Evolutionary conservation across 2,329 filamentous ascomycete genomes (phyloP).

Genomic region (Westerdykella ornata): DNA sequence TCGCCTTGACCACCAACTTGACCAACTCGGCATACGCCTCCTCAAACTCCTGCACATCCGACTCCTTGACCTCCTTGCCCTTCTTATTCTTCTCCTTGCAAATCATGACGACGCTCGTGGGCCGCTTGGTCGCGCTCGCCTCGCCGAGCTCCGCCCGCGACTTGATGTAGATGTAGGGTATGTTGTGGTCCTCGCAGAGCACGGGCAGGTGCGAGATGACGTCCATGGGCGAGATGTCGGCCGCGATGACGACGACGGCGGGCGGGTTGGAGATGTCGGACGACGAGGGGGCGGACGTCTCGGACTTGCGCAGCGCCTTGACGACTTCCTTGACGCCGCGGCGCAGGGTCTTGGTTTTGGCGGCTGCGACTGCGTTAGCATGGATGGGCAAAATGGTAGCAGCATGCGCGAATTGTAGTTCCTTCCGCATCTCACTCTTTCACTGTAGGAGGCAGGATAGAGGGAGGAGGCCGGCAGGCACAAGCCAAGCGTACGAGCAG

Average conservation of each 20-base stretch:
- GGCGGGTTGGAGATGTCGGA: slow-evolving; percentile 51
- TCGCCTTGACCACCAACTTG: slow-evolving; percentile 55
- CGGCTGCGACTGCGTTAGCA: slow-evolving; percentile 53
- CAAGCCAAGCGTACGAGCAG: no score
- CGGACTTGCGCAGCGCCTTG: slow-evolving; percentile 92
- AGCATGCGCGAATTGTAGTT: no score
- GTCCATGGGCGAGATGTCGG: slow-evolving; percentile 96
- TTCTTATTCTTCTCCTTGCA: slow-evolving; percentile 48
- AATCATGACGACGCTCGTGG: slow-evolving; percentile 92
- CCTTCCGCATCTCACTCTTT: no score
- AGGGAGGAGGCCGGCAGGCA: no score
- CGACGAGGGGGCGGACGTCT: slow-evolving; percentile 58
- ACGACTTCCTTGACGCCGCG: slow-evolving; percentile 98
- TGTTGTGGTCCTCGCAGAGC: slow-evolving; percentile 95
- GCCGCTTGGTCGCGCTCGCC: slow-evolving; percentile 89
- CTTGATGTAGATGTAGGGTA: slow-evolving; percentile 92
- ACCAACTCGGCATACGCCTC: slow-evolving; percentile 52
- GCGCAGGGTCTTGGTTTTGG: slow-evolving; percentile 91
- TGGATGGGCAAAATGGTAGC: background rate
- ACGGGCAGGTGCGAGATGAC: slow-evolving; percentile 98
- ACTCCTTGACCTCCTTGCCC: slow-evolving; percentile 41
- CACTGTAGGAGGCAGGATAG: no score
- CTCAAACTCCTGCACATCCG: slow-evolving; percentile 44
- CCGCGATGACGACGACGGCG: slow-evolving; percentile 81
- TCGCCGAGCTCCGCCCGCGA: slow-evolving; percentile 90